These are phyloP conservation scores for Bipolaris cookei DNA, from an alignment of 2,329 filamentous ascomycete species.

Conservation along the genomic window DNA sequence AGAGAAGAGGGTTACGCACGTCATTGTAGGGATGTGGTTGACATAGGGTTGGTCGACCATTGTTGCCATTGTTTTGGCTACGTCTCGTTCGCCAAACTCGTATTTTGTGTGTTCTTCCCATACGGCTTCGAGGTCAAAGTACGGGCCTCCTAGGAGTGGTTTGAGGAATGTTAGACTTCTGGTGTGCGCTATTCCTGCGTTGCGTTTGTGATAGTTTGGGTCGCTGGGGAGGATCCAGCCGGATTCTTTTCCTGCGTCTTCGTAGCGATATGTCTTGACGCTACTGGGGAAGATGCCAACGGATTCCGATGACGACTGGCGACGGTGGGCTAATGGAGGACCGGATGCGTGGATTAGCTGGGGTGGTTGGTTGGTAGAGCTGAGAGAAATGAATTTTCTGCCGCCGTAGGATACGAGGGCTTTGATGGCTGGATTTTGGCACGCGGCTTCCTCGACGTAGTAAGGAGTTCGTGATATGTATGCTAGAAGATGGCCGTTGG, in stretches of 20 bases:
- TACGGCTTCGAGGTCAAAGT: conserved; percentile 75
- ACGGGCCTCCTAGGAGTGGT: conserved; percentile 65
- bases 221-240: conserved; percentile 41
- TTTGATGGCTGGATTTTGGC: conserved; percentile 35
- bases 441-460: conserved; percentile 40
- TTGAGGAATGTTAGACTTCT: conserved; percentile 71
- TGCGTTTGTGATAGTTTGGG: conserved; percentile 52
- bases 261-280: conserved; percentile 37
- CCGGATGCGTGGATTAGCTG: conserved; percentile 43
- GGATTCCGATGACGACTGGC: conserved; percentile 30
- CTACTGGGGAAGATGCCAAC: conserved; percentile 14
- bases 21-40: conserved; percentile 74
- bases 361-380: conserved; percentile 27
- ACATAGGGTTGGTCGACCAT: conserved; percentile 83
- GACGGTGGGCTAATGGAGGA: conserved; percentile 20
- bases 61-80: conserved; percentile 77
- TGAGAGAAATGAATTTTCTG: conserved; percentile 36
- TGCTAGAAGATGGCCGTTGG: conserved; percentile 27
- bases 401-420: conserved; percentile 44
- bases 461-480: conserved; percentile 42
- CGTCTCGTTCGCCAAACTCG: conserved; percentile 72
- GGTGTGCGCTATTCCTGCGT: conserved; percentile 69
- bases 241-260: conserved; percentile 30
- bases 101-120: conserved; percentile 80
- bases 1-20: conserved; percentile 31